Base-by-base conservation (phyloP, 2,329 filamentous ascomycete genomes). In the Sordariomycetes sp. region DNA sequence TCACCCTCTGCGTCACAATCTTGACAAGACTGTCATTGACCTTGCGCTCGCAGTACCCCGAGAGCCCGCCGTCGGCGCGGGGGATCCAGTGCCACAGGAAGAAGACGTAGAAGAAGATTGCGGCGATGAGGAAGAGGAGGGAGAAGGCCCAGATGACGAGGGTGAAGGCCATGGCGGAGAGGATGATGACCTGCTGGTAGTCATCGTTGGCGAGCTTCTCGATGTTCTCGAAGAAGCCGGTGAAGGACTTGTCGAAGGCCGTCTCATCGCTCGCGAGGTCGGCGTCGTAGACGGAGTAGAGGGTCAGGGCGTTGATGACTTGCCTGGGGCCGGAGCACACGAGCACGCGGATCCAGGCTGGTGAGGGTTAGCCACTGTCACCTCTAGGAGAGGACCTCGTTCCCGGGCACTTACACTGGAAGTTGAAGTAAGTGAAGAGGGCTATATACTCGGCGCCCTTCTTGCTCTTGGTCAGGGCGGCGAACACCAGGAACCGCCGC, bases 81-180 rank as follows among this genome's bases (percentile, higher is more conserved):
- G 91, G 90, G 60, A 99, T 92, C 71, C 92, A 94, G 70, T 94
- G 88, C 81, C 88, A 96, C 6, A 99, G 78, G 69, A 96, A 99
- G 64, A 89, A 81, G 42, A 96, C 70, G 70, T 95, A 97, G 60
- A 95, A 84, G 1, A 95, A 64, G 24, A 84, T 74, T 0, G 89
- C 90, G 10, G 88, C 66, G n/a, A 92, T 73, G 55, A 97, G 76
- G 51, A 81, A 84, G 1, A 97, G 67, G 6, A 87, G 80, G 0
- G 87, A 87, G 63, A 97, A 84, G 15, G 90, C 77, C 92, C 92
- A 97, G 63, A 97, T 82, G 57, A 96, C 68, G 24, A 96, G 70
- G 3, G 92, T 96, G 72, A 96, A 97, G 61, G 90, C 74, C 94
- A 97, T 97, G 70, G 89, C 86, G 45, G 85, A 88, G 55, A 97